Conservation (phyloP, 805 yeast species). For the Ascoidea tarda region DNA sequence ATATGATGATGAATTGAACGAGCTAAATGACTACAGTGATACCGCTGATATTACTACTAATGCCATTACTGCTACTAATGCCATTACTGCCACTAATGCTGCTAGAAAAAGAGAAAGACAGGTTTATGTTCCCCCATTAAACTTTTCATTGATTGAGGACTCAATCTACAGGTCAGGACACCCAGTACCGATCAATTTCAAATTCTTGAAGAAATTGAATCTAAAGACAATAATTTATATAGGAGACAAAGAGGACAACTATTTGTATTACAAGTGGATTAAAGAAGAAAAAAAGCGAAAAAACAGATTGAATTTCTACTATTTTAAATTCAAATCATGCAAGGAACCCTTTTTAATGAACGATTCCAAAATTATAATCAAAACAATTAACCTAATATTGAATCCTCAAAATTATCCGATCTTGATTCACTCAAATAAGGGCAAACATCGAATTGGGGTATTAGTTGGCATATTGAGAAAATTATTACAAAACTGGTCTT, state of each 20-base stretch:
- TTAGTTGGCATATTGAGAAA: slow-evolving; percentile 85
- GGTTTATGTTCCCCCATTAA: slow-evolving; percentile 74
- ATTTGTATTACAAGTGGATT: slow-evolving; percentile 62
- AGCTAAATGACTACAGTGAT: no score
- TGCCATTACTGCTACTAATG: no score
- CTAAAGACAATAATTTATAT: slow-evolving; percentile 70
- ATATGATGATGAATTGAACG: no score
- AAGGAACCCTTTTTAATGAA: slow-evolving; percentile 57
- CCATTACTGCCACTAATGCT: no score
- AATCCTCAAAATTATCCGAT: slow-evolving; percentile 72
- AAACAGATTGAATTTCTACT: slow-evolving; percentile 38
- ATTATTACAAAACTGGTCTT: slow-evolving; percentile 81
- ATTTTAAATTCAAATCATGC: slow-evolving; percentile 55
- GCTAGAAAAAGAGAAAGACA: not conserved
- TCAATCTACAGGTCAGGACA: slow-evolving; percentile 86
- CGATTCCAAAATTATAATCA: slow-evolving; percentile 41
- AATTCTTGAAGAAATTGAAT: slow-evolving; percentile 57
- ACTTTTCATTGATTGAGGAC: slow-evolving; percentile 79
- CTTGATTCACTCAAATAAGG: slow-evolving; percentile 85
- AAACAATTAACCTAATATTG: slow-evolving; percentile 40
- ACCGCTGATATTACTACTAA: no score
- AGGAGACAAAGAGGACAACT: slow-evolving; percentile 60
- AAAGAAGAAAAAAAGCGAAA: slow-evolving; percentile 11
- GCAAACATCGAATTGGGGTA: slow-evolving; percentile 94
- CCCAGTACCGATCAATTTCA: slow-evolving; percentile 77